phyloP scores from a whole-genome alignment of 768 basidiomycete genomes.

The Stropharia rugosoannulata region DNA sequence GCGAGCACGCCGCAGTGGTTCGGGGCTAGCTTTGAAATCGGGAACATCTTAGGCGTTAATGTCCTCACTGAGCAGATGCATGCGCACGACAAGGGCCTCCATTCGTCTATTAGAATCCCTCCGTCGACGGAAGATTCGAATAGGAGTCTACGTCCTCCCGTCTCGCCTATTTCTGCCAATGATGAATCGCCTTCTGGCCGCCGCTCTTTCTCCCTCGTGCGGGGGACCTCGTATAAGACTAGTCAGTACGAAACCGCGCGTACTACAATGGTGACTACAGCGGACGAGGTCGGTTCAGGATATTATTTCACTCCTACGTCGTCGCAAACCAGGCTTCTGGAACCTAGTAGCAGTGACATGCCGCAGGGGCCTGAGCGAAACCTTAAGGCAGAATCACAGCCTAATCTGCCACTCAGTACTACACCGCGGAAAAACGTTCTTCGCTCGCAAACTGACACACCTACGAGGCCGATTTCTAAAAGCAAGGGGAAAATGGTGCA shows the following conservation, averaged over 20 bases:
- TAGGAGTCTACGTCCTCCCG: background rate
- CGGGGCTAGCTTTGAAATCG: slow-evolving; percentile 76
- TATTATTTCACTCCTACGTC: background rate
- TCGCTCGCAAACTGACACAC: background rate
- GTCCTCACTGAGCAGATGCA: slow-evolving; percentile 41
- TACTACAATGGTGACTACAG: background rate
- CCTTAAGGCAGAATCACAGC: slow-evolving; percentile 4
- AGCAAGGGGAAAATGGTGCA: slow-evolving; percentile 37
- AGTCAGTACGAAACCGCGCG: background rate
- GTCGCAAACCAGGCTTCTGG: background rate
- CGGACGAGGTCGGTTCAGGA: background rate
- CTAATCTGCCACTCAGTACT: background rate
- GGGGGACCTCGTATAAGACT: background rate
- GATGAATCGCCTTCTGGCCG: background rate
- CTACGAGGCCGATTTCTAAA: slow-evolving; percentile 11
- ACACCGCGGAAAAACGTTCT: background rate
- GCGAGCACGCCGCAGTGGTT: slow-evolving; percentile 48
- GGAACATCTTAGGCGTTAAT: slow-evolving; percentile 71
- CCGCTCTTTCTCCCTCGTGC: background rate
- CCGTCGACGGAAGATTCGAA: background rate
- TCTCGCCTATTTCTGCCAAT: background rate
- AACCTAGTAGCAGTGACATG: background rate
- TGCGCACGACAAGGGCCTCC: background rate
- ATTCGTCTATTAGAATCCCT: background rate
- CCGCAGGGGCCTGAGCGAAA: background rate